Evolutionary conservation across 257 asterid genomes (phyloP), one percentile per base, ranked within the genome.

Genomic region (Primulina tabacum): DNA sequence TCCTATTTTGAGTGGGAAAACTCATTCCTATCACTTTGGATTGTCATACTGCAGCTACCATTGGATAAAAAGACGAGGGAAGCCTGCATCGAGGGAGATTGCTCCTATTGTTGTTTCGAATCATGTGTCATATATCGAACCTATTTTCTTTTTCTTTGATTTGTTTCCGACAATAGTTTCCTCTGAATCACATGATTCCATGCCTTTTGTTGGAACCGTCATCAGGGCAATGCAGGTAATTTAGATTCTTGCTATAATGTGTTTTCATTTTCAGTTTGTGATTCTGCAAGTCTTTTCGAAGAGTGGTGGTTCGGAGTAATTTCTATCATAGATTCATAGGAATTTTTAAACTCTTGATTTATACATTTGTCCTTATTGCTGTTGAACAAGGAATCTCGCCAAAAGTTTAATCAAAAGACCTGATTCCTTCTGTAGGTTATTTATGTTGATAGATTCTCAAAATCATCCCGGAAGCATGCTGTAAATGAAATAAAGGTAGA

Each of bases 141-240:
- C 99, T 18, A 91, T 91, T 60, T 94, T 94, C 94, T 94, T 78
- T 82, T 91, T 94, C 88, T 91, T 86, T 74, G 97, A 94, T 75
- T 78, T 94, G 58, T 91, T 78, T 82, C 98, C 99, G 21, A 89
- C 97, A 81, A 91, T 91, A 62, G 99, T 94, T 69, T 80, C 99
- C 38, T 83, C 99, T 0, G 96, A 94, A 68, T 85, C 99, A 35
- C 99, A 94, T 79, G 97, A 91, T 85, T 85, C 99, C 69, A 91
- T 89, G 95, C 98, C 99, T 8, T 84, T 94, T 65, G 97, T 94
- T 72, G 99, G 99, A 71, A 94, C 99, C 81, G 91, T 94, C 83
- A 94, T 94, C 82, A 82, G 96, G 76, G 95, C 99, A 72, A 94
- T 94, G 99, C 98, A 94, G 98, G 97, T 93, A 93, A 50, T 32